A percentile compares a stretch with the other conserved stretches of the same genome.
Evolutionary conservation across 2,329 filamentous ascomycete species (phyloP).

Genomic region (Diaporthe sp.): DNA sequence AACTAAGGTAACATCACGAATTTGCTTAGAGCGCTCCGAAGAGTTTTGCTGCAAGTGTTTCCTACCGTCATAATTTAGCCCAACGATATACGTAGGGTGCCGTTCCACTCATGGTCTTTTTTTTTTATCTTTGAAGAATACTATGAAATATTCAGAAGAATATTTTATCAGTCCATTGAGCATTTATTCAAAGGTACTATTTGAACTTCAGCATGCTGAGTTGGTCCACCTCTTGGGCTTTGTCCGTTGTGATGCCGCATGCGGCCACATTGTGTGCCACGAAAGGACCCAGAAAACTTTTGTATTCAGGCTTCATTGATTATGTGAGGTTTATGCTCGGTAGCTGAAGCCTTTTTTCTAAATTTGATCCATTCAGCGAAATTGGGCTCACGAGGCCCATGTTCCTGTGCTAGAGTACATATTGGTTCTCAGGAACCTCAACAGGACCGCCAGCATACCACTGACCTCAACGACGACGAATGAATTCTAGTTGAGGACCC

Average conservation of each 20-base stretch:
- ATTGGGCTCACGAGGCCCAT: not conserved
- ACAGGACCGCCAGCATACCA: not conserved
- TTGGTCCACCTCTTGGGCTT: not conserved
- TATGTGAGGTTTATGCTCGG: too few species aligned
- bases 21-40: not conserved
- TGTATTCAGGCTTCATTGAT: too few species aligned
- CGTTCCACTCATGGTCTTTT: not conserved
- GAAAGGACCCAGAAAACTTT: not conserved
- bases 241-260: not conserved
- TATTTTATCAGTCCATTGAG: not conserved
- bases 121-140: not conserved
- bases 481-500: not conserved
- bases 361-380: not conserved
- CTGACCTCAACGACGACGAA: not conserved
- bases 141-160: too few species aligned
- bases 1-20: too few species aligned
- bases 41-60: not conserved
- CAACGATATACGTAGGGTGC: not conserved
- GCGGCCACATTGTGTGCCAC: not conserved
- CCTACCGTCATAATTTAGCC: not conserved
- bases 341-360: not conserved
- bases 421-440: too few species aligned
- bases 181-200: too few species aligned
- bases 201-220: not conserved
- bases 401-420: too few species aligned